Base-by-base conservation (phyloP, 1,284 basidiomycete species). In the Entoloma clypeatum region DNA sequence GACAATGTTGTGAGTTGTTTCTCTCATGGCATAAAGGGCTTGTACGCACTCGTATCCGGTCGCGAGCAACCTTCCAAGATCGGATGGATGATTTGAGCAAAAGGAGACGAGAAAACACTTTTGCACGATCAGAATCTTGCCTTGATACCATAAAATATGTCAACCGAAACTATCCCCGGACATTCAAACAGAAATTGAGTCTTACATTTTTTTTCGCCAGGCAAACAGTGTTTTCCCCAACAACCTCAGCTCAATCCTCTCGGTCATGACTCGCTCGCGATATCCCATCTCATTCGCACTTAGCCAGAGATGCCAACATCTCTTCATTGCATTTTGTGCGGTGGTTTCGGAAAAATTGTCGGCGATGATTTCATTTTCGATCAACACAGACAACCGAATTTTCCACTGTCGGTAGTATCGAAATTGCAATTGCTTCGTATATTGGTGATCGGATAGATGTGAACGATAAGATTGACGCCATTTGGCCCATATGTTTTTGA, bases 121-220 rank as follows among this genome's bases (percentile, higher is more conserved):
- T 65, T 3, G 79, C 77, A 18, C 47, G 54, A 41, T 61, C 67
- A 37, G 62, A 60, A 22, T 71, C 62, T 40, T 64, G 60, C 43
- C 81, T 83, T 41, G 9, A n/a, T 28, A 28, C 14, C 8, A 9
- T 44, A 13, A 30, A 42, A 9, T 31, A 42, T 21, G 11, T 41
- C 25, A 37, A 26, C 4, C 18, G 10, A 22, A 18, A 38, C 5
- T 23, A 38, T 5, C 7, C n/a, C 22, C 34, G 18, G 19, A 37
- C 26, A 47, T 43, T 16, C 19, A 26, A 21, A 27, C 18, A 29
- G 7, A 27, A 25, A 29, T 26, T 22, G 14, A 48, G 36, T 23
- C 79, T 57, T 52, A 85, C 85, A 70, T 58, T 44, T 69, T 67
- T 40, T 61, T 68, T 51, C 70, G 75, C 83, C 84, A 87, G 16